phyloP scores from a whole-genome alignment of 257 asterid species.

The Rhazya stricta region DNA sequence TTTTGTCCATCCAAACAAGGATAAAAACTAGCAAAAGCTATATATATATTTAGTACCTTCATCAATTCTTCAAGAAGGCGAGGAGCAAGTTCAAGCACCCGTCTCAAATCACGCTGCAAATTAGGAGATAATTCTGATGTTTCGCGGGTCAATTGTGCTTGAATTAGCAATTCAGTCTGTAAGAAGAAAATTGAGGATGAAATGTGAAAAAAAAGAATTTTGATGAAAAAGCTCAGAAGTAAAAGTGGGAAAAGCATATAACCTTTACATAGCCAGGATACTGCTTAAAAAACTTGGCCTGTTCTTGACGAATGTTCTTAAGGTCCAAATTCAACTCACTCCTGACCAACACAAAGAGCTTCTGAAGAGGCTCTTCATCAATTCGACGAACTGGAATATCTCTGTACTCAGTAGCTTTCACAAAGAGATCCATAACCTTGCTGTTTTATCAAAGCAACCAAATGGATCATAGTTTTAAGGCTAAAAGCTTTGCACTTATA shows the following conservation, averaged over 20 bases:
- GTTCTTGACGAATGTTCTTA: slow-evolving; percentile 90
- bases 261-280: slow-evolving; percentile 99
- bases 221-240: slow-evolving; percentile 14
- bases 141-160: slow-evolving; percentile 95
- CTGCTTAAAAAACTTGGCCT: slow-evolving; percentile 94
- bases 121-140: slow-evolving; percentile 71
- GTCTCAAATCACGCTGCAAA: slow-evolving; percentile 69
- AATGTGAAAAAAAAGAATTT: slow-evolving; percentile 16
- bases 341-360: slow-evolving; percentile 80
- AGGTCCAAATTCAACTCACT: slow-evolving; percentile 95
- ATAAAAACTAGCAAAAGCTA: slow-evolving; percentile 1
- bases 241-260: slow-evolving; percentile 16
- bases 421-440: slow-evolving; percentile 94
- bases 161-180: slow-evolving; percentile 95
- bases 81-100: slow-evolving; percentile 89
- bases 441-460: slow-evolving; percentile 42
- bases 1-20: no score
- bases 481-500: background rate
- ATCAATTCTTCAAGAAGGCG: slow-evolving; percentile 97
- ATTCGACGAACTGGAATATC: slow-evolving; percentile 95
- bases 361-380: slow-evolving; percentile 96
- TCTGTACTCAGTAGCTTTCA: slow-evolving; percentile 95
- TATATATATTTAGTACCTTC: slow-evolving; percentile 51
- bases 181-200: slow-evolving; percentile 17
- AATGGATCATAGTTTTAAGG: background rate